phyloP scores from a whole-genome alignment of 1,139 yeast genomes.

The Geotrichum restrictum region DNA sequence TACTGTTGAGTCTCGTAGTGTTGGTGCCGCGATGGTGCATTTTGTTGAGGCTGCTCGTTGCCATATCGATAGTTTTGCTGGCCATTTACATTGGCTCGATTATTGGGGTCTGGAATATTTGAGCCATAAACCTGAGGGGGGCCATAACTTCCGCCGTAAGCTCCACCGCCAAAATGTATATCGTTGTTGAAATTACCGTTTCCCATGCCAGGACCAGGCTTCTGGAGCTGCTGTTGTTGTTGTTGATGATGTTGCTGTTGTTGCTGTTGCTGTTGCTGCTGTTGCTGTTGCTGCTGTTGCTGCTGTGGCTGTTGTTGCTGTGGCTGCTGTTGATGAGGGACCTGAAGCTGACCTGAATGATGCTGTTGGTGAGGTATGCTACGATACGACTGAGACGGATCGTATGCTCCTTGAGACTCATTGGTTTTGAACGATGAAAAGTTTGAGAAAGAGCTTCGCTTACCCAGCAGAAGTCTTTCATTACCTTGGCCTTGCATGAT shows the following conservation, averaged over 20 bases:
- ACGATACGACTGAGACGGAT: slow-evolving; percentile 1
- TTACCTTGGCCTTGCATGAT: slow-evolving; percentile 9
- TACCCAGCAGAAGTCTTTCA: slow-evolving; percentile 10
- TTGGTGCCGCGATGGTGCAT: slow-evolving; percentile 1
- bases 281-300: neutral
- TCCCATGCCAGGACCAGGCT: neutral
- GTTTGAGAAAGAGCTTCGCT: slow-evolving; percentile 20
- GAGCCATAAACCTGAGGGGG: slow-evolving; percentile 6
- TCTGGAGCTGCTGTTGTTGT: neutral
- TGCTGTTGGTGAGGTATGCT: slow-evolving; percentile 2
- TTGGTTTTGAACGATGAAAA: slow-evolving; percentile 9
- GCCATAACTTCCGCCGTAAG: neutral
- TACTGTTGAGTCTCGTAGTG: slow-evolving; percentile 1
- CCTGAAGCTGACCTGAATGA: slow-evolving; percentile 2
- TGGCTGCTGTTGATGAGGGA: slow-evolving; percentile 9
- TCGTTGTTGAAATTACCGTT: neutral
- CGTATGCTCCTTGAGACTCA: neutral
- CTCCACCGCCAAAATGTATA: slow-evolving; percentile 1
- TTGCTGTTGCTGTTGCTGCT: neutral
- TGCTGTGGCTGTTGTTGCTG: neutral
- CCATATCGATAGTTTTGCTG: slow-evolving; percentile 3
- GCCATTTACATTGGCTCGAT: neutral
- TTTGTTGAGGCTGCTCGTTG: slow-evolving; percentile 4
- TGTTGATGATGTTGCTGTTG: slow-evolving; percentile 6
- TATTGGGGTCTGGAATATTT: slow-evolving; percentile 1